Percentiles rank a stretch among this genome's conserved stretches.
phyloP scores from a whole-genome alignment of 805 yeast genomes.

The Nakazawaea holstii region DNA sequence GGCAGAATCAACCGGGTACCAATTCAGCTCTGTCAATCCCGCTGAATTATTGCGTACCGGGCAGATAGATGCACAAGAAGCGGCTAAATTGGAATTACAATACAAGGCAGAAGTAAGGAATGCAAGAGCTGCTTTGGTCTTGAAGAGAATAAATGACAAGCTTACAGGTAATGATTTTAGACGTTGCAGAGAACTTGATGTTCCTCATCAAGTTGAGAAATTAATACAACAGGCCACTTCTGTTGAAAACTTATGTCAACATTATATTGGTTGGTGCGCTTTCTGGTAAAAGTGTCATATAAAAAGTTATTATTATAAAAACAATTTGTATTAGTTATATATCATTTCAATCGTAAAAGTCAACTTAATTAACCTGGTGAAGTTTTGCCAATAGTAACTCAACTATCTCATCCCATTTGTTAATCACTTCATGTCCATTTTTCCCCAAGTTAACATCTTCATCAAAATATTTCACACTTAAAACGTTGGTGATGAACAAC shows the following conservation, averaged over 20 bases:
- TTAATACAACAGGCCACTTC: slow-evolving; percentile 94
- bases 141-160: slow-evolving; percentile 87
- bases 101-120: slow-evolving; percentile 72
- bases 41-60: slow-evolving; percentile 66
- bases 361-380: too few species aligned
- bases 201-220: slow-evolving; percentile 88
- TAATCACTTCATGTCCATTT: slow-evolving; percentile 23
- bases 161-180: slow-evolving; percentile 91
- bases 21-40: slow-evolving; percentile 63
- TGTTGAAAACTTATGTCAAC: slow-evolving; percentile 93
- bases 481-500: slow-evolving; percentile 51
- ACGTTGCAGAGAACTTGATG: slow-evolving; percentile 62
- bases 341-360: too few species aligned
- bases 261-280: slow-evolving; percentile 98
- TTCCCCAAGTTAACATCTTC: slow-evolving; percentile 33
- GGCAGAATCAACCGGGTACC: slow-evolving; percentile 67
- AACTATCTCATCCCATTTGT: slow-evolving; percentile 18
- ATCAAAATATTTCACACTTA: slow-evolving; percentile 51
- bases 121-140: slow-evolving; percentile 85
- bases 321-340: too few species aligned
- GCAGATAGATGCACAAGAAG: slow-evolving; percentile 73
- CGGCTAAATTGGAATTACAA: slow-evolving; percentile 60
- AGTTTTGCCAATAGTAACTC: neutral
- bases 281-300: slow-evolving; percentile 61
- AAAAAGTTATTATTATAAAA: too few species aligned